Base-by-base conservation (phyloP, 2,329 filamentous ascomycete genomes). In the Exophiala oligosperma region DNA sequence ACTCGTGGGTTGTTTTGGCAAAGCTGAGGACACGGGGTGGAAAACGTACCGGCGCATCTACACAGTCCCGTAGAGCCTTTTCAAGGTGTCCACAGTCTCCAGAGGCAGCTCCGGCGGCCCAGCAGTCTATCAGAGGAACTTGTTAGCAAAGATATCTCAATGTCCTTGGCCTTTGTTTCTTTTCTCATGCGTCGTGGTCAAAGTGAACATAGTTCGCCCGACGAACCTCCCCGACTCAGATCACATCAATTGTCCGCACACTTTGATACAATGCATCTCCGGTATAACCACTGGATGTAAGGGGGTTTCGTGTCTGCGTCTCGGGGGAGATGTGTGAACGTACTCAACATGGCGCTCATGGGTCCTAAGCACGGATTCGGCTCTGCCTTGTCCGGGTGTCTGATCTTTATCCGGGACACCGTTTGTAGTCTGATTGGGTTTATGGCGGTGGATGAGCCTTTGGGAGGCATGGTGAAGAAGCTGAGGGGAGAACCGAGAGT, bases 41-140 rank as follows among this genome's bases (percentile, higher is more conserved):
- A 23, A 59, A 73, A 79, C 80, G 70, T 81, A 89, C 85, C 62
- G 88, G 86, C 56, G 83, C 83, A 78, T 97, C 93, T 91, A 97
- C 96, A 72, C 85, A 88, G 53, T 78, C 76, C 67, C 84, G 77
- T 65, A 88, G 72, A 69, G 84, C 81, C 66, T 84, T 77, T 70
- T 88, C 85, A 35, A 88, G 72, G 41, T 76, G 77, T 32, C 79
- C 79, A 66, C 85, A 88, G 41, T 81, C 84, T 69, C 82, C 78
- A n/a, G 79, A 72, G 21, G 74, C 69, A 26, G 59, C 59, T 12
- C 56, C 63, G 3, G 61, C 53, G 32, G 76, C 76, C 77, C 77
- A 79, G 69, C 77, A 79, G 64, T 73, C 77, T 78, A 52, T 62
- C 6, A 44, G 41, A 26, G 9, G 29, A 40, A 32, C 12, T n/a